A percentile compares a stretch with the other conserved stretches of the same genome.
These are phyloP conservation scores for Aspergillus asperescens DNA, from an alignment of 495 filamentous ascomycete genomes.

Conservation along the genomic window DNA sequence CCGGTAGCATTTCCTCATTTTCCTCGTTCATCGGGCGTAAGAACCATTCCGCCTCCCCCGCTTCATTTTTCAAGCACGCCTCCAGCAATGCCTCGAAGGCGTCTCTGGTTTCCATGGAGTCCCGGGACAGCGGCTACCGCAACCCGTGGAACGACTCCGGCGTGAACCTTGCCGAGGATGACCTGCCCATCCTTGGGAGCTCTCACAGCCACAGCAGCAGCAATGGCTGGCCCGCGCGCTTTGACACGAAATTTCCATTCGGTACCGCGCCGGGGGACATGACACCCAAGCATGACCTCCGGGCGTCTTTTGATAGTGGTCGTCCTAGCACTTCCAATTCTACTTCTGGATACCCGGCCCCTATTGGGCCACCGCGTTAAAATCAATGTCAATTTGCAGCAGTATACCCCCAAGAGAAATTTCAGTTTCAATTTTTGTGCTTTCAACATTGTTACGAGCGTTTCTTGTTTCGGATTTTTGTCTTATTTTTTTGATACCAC, in stretches of 20 bases:
- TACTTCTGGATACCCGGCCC: constrained; percentile 89
- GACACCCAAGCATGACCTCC: constrained; percentile 74
- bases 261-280: constrained; percentile 69
- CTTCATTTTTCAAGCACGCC: constrained; percentile 84
- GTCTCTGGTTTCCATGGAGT: constrained; percentile 89
- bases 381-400: constrained; percentile 55
- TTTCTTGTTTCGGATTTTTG: constrained; percentile 24
- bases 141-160: constrained; percentile 97
- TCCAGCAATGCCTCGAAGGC: constrained; percentile 92
- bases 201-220: constrained; percentile 53
- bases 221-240: constrained; percentile 60
- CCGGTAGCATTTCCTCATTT: constrained; percentile 86
- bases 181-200: constrained; percentile 57
- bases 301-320: constrained; percentile 82
- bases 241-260: constrained; percentile 61
- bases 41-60: constrained; percentile 80
- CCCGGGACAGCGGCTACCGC: constrained; percentile 83
- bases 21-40: constrained; percentile 89
- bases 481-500: constrained; percentile 41
- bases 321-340: constrained; percentile 91
- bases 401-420: constrained; percentile 55
- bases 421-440: constrained; percentile 20
- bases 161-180: constrained; percentile 85
- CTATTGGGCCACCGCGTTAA: constrained; percentile 81
- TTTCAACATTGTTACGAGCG: constrained; percentile 16